Percentiles rank a stretch among this genome's conserved stretches.
phyloP scores from a whole-genome alignment of 1,284 basidiomycete species.

The Xerocomus cyaneibrunnescens region DNA sequence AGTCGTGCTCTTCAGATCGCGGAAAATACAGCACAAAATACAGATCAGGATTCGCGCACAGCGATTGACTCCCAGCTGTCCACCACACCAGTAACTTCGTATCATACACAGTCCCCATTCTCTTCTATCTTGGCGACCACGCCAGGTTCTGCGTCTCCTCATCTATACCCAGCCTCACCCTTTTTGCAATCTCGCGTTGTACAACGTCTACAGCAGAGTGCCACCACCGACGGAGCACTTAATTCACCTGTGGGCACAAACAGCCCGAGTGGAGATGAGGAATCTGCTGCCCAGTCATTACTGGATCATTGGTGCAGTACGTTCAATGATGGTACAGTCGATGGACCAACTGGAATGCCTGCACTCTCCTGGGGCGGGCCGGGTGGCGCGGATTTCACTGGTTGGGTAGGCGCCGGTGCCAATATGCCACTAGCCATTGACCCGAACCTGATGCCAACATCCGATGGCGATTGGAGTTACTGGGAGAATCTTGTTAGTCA shows the following conservation, averaged over 20 bases:
- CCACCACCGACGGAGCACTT: constrained; percentile 41
- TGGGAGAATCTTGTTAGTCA: constrained; percentile 80
- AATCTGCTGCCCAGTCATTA: constrained; percentile 69
- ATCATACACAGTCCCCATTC: constrained; percentile 36
- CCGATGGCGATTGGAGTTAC: constrained; percentile 75
- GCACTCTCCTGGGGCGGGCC: constrained; percentile 63
- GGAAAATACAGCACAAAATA: constrained; percentile 32
- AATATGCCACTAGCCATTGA: constrained; percentile 37
- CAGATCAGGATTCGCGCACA: constrained; percentile 23
- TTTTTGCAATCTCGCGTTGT: constrained; percentile 54
- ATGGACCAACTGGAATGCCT: constrained; percentile 48
- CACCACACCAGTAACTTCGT: constrained; percentile 22
- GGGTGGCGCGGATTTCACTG: constrained; percentile 55
- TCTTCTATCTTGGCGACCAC: constrained; percentile 39
- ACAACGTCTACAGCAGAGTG: constrained; percentile 58
- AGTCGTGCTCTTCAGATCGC: constrained; percentile 57
- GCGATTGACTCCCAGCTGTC: constrained; percentile 43
- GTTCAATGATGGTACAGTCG: constrained; percentile 61
- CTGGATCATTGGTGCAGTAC: constrained; percentile 81
- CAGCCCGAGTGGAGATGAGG: constrained; percentile 71
- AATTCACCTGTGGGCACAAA: constrained; percentile 56
- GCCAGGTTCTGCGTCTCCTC: constrained; percentile 28
- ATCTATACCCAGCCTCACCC: constrained; percentile 31
- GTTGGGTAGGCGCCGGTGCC: constrained; percentile 51
- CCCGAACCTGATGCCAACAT: constrained; percentile 43